Conservation (phyloP, 1,139 yeast species). For the Taphrina betulina region DNA sequence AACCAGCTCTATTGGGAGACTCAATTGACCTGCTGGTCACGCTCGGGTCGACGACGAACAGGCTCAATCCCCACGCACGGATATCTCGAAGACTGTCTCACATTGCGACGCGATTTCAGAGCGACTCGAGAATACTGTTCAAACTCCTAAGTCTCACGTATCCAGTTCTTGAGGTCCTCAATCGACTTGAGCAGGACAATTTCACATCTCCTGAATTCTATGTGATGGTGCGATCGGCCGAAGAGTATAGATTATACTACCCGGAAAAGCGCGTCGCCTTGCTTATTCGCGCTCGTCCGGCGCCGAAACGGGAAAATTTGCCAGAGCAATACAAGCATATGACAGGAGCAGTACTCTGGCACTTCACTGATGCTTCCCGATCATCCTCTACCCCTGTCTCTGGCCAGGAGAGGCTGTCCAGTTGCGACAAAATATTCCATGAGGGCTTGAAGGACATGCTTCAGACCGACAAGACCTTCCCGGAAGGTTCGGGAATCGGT, state of each 20-base stretch:
- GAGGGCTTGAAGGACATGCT: slow-evolving; percentile 8
- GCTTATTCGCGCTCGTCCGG: slow-evolving; percentile 13
- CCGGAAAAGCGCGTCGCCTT: slow-evolving; percentile 1
- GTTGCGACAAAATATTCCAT: slow-evolving; percentile 13
- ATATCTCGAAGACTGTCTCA: neutral
- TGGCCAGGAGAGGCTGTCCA: neutral
- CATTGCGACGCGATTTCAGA: neutral
- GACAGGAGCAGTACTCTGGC: slow-evolving; percentile 9
- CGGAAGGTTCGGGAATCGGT: slow-evolving; percentile 23
- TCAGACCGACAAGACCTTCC: slow-evolving; percentile 13
- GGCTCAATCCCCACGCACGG: slow-evolving; percentile 14
- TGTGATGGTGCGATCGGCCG: slow-evolving; percentile 15
- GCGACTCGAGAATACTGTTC: slow-evolving; percentile 3
- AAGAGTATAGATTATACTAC: slow-evolving; percentile 12
- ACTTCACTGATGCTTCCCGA: slow-evolving; percentile 11
- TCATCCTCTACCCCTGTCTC: slow-evolving; percentile 11
- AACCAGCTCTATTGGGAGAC: neutral
- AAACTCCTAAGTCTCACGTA: neutral
- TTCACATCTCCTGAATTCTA: slow-evolving; percentile 4
- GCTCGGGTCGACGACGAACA: neutral
- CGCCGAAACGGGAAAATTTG: slow-evolving; percentile 5
- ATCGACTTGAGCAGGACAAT: slow-evolving; percentile 6
- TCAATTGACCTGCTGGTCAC: neutral
- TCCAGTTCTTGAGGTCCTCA: slow-evolving; percentile 13
- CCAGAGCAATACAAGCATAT: slow-evolving; percentile 7